A percentile compares a stretch with the other conserved stretches of the same genome.
These are phyloP conservation scores for Myxozyma melibiosi DNA, from an alignment of 805 yeast species.

Conservation along the genomic window DNA sequence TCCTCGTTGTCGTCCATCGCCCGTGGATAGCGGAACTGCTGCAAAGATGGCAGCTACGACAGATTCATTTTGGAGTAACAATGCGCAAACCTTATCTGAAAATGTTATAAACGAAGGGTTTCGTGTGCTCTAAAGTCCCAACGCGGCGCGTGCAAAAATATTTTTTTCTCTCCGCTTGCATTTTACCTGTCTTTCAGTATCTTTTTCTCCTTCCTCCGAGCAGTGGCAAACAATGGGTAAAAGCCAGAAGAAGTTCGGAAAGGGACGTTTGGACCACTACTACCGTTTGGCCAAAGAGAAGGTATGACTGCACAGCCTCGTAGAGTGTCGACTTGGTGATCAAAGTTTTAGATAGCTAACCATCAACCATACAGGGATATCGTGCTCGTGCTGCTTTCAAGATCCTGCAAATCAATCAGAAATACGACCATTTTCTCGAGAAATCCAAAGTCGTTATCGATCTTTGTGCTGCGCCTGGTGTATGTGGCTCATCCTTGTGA, in stretches of 20 bases:
- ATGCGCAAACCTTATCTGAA: too few species aligned
- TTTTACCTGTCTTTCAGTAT: too few species aligned
- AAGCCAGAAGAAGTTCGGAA: slow-evolving; percentile 51
- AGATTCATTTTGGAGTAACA: too few species aligned
- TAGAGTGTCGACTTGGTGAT: too few species aligned
- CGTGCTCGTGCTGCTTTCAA: slow-evolving; percentile 99
- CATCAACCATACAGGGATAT: slow-evolving; percentile 64
- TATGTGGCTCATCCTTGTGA: slow-evolving; percentile 20
- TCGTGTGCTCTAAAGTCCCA: slow-evolving; percentile 1
- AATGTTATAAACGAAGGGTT: neutral
- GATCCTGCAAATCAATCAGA: slow-evolving; percentile 91
- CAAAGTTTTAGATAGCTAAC: neutral
- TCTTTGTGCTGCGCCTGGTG: slow-evolving; percentile 98
- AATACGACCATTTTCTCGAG: slow-evolving; percentile 92
- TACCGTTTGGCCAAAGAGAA: slow-evolving; percentile 95
- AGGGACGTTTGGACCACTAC: slow-evolving; percentile 99
- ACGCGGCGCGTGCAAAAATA: slow-evolving; percentile 6
- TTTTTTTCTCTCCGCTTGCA: neutral
- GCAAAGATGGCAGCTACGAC: too few species aligned
- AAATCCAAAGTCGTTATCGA: slow-evolving; percentile 95
- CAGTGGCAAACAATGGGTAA: slow-evolving; percentile 30
- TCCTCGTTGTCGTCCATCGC: too few species aligned
- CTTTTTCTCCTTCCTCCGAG: neutral
- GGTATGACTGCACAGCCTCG: too few species aligned
- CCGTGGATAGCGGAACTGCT: too few species aligned